Evolutionary conservation across 192 early-diverging fungal genomes (phyloP), one percentile per base, ranked within the genome.

Genomic region (Chytriomyces hyalinus): DNA sequence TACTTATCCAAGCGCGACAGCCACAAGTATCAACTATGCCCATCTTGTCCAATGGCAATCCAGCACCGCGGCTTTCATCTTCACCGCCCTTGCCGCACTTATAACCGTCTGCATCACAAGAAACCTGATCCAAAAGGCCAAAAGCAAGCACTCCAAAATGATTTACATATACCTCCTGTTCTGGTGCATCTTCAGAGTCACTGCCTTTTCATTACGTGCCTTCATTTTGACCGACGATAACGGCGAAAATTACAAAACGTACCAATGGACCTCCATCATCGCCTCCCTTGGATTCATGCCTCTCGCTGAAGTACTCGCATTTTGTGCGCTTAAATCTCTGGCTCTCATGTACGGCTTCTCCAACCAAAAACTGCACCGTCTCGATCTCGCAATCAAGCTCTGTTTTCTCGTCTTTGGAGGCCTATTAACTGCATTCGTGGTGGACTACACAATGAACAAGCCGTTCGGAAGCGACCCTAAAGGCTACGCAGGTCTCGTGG

Each of bases 221-320:
- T 28, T 45, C 46, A 47, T 48, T 11, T 46, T 67, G 28, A 15
- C 44, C 8, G 10, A 43, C 36, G 51, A 71, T 0, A 71, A 71
- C 44, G 69, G 69, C 15, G 49, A 57, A 15, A 59, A 71, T 59
- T 17, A 28, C 9, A 20, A 9, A 8, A 8, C 28, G 51, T 71
- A 71, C 36, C 48, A 71, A 36, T 71, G 69, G 69, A 9, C 69
- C 28, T 44, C 17, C 9, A 57, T 71, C 44, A 28, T 43, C 10
- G 69, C 51, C 15, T 57, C 49, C 13, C 9, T 71, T 50, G 69
- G 69, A 10, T 71, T 71, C 36, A 71, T 71, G 69, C 69, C 69
- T 11, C 69, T 71, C 57, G 69, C 69, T 9, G 36, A 71, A 36
- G 69, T 59, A 8, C 17, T 59, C 9, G 24, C 15, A 17, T 50